phyloP scores from a whole-genome alignment of 306 rosid species.

The Myrica gale region DNA sequence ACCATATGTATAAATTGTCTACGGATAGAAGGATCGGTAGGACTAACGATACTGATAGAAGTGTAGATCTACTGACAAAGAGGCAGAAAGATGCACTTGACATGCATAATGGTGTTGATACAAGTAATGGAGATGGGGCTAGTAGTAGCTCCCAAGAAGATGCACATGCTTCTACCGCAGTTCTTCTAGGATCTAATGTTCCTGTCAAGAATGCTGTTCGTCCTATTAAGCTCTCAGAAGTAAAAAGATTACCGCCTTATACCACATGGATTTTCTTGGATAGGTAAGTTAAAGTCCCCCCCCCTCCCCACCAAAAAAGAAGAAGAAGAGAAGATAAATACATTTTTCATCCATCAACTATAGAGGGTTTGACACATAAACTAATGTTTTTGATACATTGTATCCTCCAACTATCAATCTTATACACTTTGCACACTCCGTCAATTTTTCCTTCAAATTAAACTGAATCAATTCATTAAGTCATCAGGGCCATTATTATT shows the following conservation, averaged over 20 bases:
- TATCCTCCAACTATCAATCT: too few relatives aligned
- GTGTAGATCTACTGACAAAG: constrained; percentile 62
- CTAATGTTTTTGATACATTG: too few relatives aligned
- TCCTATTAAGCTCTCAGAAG: constrained; percentile 82
- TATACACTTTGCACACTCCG: too few relatives aligned
- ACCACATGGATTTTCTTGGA: constrained; percentile 97
- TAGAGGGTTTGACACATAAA: too few relatives aligned
- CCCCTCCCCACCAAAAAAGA: constrained; percentile 15
- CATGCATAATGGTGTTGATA: constrained; percentile 73
- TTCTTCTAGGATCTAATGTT: constrained; percentile 91
- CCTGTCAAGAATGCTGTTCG: constrained; percentile 91
- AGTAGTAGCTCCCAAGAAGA: constrained; percentile 64
- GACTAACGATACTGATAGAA: constrained; percentile 32
- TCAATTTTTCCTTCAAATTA: too few relatives aligned
- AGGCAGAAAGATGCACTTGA: constrained; percentile 86
- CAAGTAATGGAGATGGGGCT: constrained; percentile 58
- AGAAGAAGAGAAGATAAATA: too few relatives aligned
- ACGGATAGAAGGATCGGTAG: constrained; percentile 51
- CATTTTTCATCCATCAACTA: too few relatives aligned
- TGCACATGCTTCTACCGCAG: constrained; percentile 73
- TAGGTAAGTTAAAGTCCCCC: constrained; percentile 54
- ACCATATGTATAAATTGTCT: constrained; percentile 48
- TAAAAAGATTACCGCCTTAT: constrained; percentile 85
- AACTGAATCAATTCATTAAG: too few relatives aligned
- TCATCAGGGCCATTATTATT: too few relatives aligned